Conservation (phyloP, 257 asterid genomes). For the Phtheirospermum japonicum region DNA sequence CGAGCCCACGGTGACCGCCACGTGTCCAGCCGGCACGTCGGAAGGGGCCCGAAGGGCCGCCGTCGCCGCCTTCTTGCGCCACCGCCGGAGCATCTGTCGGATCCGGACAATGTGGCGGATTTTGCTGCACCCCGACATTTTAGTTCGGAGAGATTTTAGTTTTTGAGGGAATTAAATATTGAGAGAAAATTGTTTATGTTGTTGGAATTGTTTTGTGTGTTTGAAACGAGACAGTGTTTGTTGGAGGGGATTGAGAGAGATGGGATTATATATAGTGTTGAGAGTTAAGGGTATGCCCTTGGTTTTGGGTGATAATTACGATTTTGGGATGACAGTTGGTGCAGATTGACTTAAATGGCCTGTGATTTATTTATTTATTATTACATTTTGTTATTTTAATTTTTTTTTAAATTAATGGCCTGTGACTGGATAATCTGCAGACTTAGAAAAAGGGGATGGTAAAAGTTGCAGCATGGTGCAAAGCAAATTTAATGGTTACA, state of each 20-base stretch:
- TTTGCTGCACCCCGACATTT: constrained; percentile 61
- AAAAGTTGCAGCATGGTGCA: no score
- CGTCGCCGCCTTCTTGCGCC: constrained; percentile 57
- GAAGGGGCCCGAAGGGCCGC: constrained; percentile 34
- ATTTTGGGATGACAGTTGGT: constrained; percentile 21
- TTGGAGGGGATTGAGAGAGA: constrained; percentile 22
- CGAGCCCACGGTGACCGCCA: constrained; percentile 56
- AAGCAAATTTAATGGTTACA: no score
- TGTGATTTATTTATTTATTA: not conserved
- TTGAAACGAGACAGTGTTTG: constrained; percentile 7
- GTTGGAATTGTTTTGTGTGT: not conserved
- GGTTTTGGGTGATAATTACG: constrained; percentile 32
- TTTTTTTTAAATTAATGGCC: no score
- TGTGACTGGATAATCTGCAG: not conserved
- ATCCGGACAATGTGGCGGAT: constrained; percentile 57
- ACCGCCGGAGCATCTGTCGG: constrained; percentile 58
- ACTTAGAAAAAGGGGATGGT: no score
- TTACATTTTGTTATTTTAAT: not conserved
- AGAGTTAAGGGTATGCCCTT: constrained; percentile 3
- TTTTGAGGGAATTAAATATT: not conserved
- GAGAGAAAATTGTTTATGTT: not conserved
- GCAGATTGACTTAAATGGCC: not conserved
- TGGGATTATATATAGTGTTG: constrained; percentile 34
- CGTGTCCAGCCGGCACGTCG: constrained; percentile 64
- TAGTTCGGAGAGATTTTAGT: no score